These are phyloP conservation scores for Terana coerulea DNA, from an alignment of 768 basidiomycete genomes.

Conservation along the genomic window DNA sequence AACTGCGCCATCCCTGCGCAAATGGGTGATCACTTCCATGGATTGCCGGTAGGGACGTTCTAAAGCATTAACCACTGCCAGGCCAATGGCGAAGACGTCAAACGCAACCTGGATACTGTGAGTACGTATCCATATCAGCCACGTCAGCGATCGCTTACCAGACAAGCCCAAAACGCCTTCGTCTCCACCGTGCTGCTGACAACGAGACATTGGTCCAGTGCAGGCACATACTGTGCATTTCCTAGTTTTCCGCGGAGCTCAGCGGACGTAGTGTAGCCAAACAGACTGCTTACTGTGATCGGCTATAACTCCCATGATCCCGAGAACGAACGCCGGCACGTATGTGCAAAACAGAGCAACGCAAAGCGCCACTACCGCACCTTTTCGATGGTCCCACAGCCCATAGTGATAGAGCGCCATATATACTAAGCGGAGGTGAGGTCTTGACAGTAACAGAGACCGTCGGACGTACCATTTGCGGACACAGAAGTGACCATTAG, in stretches of 20 bases:
- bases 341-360: neutral
- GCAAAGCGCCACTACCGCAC: neutral
- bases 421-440: neutral
- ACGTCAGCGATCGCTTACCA: too few relatives aligned
- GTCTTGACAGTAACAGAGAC: neutral
- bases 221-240: neutral
- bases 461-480: neutral
- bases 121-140: too few relatives aligned
- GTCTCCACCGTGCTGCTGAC: neutral
- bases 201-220: neutral
- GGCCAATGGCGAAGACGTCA: neutral
- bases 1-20: neutral
- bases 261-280: neutral
- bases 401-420: neutral
- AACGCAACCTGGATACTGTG: slow-evolving; percentile 4
- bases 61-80: neutral
- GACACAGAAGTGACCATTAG: neutral
- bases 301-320: neutral
- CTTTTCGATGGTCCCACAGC: slow-evolving; percentile 4
- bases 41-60: slow-evolving; percentile 2
- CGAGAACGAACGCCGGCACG: neutral
- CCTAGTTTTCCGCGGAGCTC: neutral
- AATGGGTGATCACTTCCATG: neutral
- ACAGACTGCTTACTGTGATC: neutral
- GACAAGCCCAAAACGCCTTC: neutral